Percentiles rank a stretch among this genome's conserved stretches.
phyloP scores from a whole-genome alignment of 1,284 basidiomycete genomes.

The Neotropicomus parvogracilis region DNA sequence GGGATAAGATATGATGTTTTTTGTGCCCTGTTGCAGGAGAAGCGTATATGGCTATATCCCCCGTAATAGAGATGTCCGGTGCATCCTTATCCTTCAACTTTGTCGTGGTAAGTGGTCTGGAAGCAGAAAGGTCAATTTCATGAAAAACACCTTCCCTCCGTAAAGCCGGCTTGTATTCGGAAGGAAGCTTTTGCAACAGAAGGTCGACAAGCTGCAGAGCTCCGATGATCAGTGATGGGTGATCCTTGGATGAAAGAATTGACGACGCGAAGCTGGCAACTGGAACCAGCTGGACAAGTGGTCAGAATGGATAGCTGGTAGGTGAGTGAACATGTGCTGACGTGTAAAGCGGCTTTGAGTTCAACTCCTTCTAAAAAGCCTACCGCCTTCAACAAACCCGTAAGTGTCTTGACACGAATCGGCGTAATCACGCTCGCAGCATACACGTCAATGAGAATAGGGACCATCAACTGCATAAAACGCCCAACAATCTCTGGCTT shows the following conservation, averaged over 20 bases:
- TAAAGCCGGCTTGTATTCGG: slow-evolving; percentile 83
- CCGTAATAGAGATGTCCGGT: slow-evolving; percentile 37
- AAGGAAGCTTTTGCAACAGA: slow-evolving; percentile 75
- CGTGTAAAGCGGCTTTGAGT: slow-evolving; percentile 72
- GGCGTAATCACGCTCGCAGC: slow-evolving; percentile 87
- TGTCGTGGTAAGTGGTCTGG: slow-evolving; percentile 52
- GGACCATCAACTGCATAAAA: slow-evolving; percentile 84
- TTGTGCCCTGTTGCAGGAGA: slow-evolving; percentile 56
- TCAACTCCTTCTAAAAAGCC: slow-evolving; percentile 80
- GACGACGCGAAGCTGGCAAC: slow-evolving; percentile 91
- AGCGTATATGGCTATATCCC: slow-evolving; percentile 34
- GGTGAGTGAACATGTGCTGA: slow-evolving; percentile 33
- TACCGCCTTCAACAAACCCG: slow-evolving; percentile 82
- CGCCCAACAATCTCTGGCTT: slow-evolving; percentile 73
- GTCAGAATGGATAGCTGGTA: slow-evolving; percentile 6
- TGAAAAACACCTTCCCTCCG: slow-evolving; percentile 91
- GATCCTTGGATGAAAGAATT: slow-evolving; percentile 87
- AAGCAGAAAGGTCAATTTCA: slow-evolving; percentile 78
- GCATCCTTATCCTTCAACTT: slow-evolving; percentile 53
- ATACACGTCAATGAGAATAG: slow-evolving; percentile 92
- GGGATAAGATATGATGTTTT: slow-evolving; percentile 57
- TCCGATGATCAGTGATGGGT: slow-evolving; percentile 78
- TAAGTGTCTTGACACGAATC: slow-evolving; percentile 83
- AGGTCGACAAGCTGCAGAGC: slow-evolving; percentile 91
- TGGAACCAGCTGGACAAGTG: slow-evolving; percentile 66